Base-by-base conservation (phyloP, 2,329 filamentous ascomycete genomes). In the Cercospora canescens region DNA sequence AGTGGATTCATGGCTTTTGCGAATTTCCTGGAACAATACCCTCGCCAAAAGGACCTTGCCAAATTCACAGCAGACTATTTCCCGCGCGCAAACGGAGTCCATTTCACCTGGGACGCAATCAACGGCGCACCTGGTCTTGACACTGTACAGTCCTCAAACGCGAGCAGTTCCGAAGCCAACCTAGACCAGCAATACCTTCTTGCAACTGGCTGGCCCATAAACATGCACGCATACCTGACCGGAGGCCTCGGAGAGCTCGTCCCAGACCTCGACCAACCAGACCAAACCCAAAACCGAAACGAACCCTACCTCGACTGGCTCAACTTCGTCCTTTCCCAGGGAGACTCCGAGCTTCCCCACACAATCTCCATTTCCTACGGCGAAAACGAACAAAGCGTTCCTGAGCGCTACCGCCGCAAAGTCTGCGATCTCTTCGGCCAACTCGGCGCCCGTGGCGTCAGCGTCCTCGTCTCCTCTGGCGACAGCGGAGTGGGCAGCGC, bases 291-390 rank as follows among this genome's bases (percentile, higher is more conserved):
- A 72, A 81, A 79, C 71, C 76, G 76, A 67, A 91, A 91, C 75
- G 89, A 92, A 78, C 88, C 88, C 0, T 91, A 89, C 75, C 80
- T 90, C 2, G 83, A 84, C 21, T 89, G 85, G 79, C 80, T 89
- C 6, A 82, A 84, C 58, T 86, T 86, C 76, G 73, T 90, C 1
- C 81, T 88, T 3, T 76, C 78, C 2, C 83, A 88, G n/a, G 76
- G 81, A 1, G 83, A 84, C 61, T 71, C 76, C 0, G 76, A 86
- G 21, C 80, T 91, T 1, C 88, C 89, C 0, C 84, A 87, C 63
- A 84, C 87, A 8, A 83, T 91, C 71, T 85, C 83, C 57, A 87
- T 85, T 9, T 89, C 87, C 0, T 91, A 91, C 73, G 88, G 87
- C 62, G 88, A 90, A 66, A 84, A 87, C 60, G 89, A 91, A 76